Percentiles rank a stretch among this genome's conserved stretches.
phyloP scores from a whole-genome alignment of 2,329 filamentous ascomycete genomes.

The Cladosporium sp. region DNA sequence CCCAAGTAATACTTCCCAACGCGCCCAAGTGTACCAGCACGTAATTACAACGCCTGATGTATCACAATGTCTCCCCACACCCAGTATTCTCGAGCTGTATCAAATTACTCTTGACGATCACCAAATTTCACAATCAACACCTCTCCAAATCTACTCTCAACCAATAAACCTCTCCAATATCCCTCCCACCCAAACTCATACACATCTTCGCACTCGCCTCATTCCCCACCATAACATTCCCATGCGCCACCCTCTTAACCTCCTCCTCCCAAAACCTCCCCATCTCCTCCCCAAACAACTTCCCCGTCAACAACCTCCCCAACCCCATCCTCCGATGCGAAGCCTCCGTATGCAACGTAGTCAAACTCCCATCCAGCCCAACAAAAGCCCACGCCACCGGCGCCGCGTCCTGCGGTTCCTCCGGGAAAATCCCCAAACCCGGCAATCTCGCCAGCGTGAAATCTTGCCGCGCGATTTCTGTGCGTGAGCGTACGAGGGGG shows the following conservation, averaged over 20 bases:
- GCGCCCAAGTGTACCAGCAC: too few relatives aligned
- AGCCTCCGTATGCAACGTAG: constrained; percentile 56
- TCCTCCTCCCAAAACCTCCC: constrained; percentile 31
- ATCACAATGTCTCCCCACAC: too few relatives aligned
- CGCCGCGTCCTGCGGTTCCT: constrained; percentile 41
- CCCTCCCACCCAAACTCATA: constrained; percentile 54
- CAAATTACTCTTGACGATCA: too few relatives aligned
- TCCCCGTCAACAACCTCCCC: constrained; percentile 57
- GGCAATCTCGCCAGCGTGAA: constrained; percentile 38
- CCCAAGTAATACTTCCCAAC: too few relatives aligned
- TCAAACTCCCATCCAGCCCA: constrained; percentile 58
- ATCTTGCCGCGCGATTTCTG: constrained; percentile 48
- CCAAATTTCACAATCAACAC: too few relatives aligned
- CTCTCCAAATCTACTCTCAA: constrained; percentile 38
- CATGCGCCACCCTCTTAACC: constrained; percentile 51
- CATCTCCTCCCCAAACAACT: constrained; percentile 52
- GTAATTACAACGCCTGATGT: too few relatives aligned
- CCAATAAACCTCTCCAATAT: constrained; percentile 57
- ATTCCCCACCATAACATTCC: constrained; percentile 61
- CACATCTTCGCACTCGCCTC: constrained; percentile 58
- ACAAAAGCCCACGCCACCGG: constrained; percentile 63
- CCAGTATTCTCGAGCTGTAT: too few relatives aligned
- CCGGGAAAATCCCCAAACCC: constrained; percentile 33
- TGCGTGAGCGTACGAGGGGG: constrained; percentile 50
- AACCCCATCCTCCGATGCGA: constrained; percentile 57